Conservation (phyloP, 441 rosid species). For the Adansonia grandidieri region DNA sequence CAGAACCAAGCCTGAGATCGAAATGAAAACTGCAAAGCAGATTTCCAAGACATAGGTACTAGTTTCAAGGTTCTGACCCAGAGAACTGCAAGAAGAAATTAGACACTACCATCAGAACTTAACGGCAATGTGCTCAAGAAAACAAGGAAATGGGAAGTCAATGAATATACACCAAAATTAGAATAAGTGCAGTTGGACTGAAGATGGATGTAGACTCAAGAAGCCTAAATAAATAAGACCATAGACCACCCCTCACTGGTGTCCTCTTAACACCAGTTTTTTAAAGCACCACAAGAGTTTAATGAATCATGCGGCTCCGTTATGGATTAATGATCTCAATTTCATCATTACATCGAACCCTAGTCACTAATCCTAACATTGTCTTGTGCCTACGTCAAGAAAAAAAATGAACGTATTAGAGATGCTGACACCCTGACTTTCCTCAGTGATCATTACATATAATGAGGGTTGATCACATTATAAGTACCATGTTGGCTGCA, state of each 20-base stretch:
- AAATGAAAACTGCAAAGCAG: conserved; percentile 68
- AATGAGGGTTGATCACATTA: conserved; percentile 1
- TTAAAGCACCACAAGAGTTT: not conserved
- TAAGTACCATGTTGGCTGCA: not conserved
- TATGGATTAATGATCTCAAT: conserved; percentile 14
- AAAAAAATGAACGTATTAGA: too few relatives aligned
- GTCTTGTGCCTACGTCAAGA: not conserved
- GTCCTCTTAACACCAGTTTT: not conserved
- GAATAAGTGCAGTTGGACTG: not conserved
- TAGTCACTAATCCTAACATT: conserved; percentile 12
- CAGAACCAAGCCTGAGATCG: conserved; percentile 69
- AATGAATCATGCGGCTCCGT: not conserved
- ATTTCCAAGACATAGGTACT: conserved; percentile 77
- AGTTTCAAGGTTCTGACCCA: conserved; percentile 81
- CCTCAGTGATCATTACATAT: too few relatives aligned
- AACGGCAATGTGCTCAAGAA: not conserved
- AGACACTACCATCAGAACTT: too few relatives aligned
- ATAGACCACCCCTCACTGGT: not conserved
- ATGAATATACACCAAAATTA: not conserved
- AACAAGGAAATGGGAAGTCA: not conserved
- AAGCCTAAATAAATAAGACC: not conserved
- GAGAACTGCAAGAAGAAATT: conserved; percentile 52
- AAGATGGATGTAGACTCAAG: conserved; percentile 7
- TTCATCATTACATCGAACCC: not conserved
- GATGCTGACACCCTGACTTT: not conserved